These are phyloP conservation scores for Pleurostoma richardsiae DNA, from an alignment of 2,329 filamentous ascomycete species.

Conservation along the genomic window DNA sequence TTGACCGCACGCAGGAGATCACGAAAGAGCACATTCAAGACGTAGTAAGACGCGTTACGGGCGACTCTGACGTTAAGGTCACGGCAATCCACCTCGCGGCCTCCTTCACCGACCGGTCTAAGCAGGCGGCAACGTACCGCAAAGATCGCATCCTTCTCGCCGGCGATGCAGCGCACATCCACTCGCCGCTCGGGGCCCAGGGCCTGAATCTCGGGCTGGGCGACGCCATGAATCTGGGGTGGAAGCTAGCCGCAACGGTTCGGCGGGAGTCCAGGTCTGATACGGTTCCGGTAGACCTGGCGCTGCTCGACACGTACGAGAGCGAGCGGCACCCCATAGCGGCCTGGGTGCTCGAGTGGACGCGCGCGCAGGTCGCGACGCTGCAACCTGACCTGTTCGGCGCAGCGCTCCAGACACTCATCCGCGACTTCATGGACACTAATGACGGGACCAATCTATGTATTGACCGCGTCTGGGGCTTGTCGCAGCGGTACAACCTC, in stretches of 20 bases:
- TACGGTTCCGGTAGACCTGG: slow-evolving; percentile 2
- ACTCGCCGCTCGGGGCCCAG: slow-evolving; percentile 41
- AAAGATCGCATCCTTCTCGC: slow-evolving; percentile 39
- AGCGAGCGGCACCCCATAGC: slow-evolving; percentile 40
- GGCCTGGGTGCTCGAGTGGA: slow-evolving; percentile 26
- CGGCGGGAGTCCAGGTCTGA: slow-evolving; percentile 12
- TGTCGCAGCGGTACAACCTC: slow-evolving; percentile 24
- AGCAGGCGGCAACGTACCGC: slow-evolving; percentile 21
- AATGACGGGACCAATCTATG: slow-evolving; percentile 21
- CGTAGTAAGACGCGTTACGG: slow-evolving; percentile 11
- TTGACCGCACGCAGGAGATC: slow-evolving; percentile 12
- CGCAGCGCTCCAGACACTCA: slow-evolving; percentile 15
- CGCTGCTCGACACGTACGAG: slow-evolving; percentile 41
- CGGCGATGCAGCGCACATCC: slow-evolving; percentile 45
- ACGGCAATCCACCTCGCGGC: slow-evolving; percentile 7
- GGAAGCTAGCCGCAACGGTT: slow-evolving; percentile 40
- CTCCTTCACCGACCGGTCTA: slow-evolving; percentile 15
- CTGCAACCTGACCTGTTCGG: slow-evolving; percentile 21
- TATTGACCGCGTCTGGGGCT: slow-evolving; percentile 25
- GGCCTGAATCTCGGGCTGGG: slow-evolving; percentile 47
- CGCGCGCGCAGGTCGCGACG: slow-evolving; percentile 26
- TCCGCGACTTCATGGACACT: slow-evolving; percentile 19
- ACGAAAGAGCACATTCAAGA: slow-evolving; percentile 12
- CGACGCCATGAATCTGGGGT: slow-evolving; percentile 44
- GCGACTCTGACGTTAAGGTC: slow-evolving; percentile 10